Evolutionary conservation across 768 basidiomycete genomes (phyloP).

Genomic region (Boletus sp.): DNA sequence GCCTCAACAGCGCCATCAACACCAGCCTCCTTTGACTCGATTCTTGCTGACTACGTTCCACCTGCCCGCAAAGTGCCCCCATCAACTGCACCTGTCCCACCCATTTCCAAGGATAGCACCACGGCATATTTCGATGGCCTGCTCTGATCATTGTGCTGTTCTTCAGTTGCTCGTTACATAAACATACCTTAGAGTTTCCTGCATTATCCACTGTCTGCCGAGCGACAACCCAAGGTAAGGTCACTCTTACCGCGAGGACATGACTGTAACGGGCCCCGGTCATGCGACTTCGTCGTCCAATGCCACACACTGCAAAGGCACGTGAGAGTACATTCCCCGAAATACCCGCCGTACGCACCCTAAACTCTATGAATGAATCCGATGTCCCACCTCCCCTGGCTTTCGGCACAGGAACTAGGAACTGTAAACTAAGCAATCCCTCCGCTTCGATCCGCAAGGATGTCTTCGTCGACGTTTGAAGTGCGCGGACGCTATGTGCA

Average conservation of each 20-base stretch:
- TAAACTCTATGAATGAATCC: slow-evolving; percentile 83
- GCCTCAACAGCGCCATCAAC: slow-evolving; percentile 38
- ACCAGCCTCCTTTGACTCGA: slow-evolving; percentile 63
- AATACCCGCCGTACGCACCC: slow-evolving; percentile 49
- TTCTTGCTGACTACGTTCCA: slow-evolving; percentile 73
- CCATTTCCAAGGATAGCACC: slow-evolving; percentile 28
- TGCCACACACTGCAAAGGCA: slow-evolving; percentile 25
- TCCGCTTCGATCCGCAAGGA: slow-evolving; percentile 82
- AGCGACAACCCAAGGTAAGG: not conserved
- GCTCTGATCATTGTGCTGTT: slow-evolving; percentile 17
- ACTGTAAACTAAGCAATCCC: slow-evolving; percentile 85
- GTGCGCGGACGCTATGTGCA: slow-evolving; percentile 63
- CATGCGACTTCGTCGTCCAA: slow-evolving; percentile 32
- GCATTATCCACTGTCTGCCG: not conserved
- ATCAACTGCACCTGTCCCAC: slow-evolving; percentile 1
- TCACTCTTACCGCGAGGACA: not conserved
- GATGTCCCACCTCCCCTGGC: slow-evolving; percentile 39
- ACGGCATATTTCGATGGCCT: slow-evolving; percentile 45
- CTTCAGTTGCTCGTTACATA: not conserved
- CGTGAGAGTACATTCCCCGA: slow-evolving; percentile 9
- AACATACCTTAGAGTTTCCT: slow-evolving; percentile 21
- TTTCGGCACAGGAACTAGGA: slow-evolving; percentile 69
- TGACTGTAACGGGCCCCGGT: not conserved
- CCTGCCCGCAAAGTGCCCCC: slow-evolving; percentile 25
- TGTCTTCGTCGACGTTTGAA: slow-evolving; percentile 84